A percentile compares a stretch with the other conserved stretches of the same genome.
phyloP scores from a whole-genome alignment of 208 protist species.

The Endotrypanum monterogeii region DNA sequence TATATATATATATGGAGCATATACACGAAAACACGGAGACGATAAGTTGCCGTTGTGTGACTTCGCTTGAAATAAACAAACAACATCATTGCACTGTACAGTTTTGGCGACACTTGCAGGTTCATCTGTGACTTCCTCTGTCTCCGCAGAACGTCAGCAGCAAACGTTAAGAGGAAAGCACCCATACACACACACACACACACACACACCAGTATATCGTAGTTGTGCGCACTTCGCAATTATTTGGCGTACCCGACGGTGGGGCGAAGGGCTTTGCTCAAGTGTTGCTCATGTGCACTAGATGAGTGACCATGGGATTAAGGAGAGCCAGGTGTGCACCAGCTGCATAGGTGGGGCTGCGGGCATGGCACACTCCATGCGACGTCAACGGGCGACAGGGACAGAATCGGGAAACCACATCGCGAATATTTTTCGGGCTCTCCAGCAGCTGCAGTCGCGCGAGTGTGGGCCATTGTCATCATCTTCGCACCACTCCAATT shows the following conservation, averaged over 20 bases:
- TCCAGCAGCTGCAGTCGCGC: constrained; percentile 10
- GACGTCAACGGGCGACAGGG: not conserved
- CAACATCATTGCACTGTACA: no score
- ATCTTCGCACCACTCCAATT: not conserved
- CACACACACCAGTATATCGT: not conserved
- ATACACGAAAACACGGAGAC: no score
- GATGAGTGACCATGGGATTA: not conserved
- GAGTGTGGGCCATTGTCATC: not conserved
- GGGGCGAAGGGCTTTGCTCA: not conserved
- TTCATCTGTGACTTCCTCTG: no score
- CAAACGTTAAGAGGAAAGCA: not conserved
- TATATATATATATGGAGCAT: no score
- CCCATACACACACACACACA: not conserved
- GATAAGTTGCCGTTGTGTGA: no score
- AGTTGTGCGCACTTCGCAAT: not conserved
- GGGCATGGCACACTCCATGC: not conserved
- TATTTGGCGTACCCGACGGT: no score
- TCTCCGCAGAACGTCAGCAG: no score
- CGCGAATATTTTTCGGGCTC: constrained; percentile 1
- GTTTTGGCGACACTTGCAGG: no score
- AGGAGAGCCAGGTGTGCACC: not conserved
- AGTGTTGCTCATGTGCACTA: constrained; percentile 2
- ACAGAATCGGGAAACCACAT: not conserved
- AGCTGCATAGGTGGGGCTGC: not conserved
- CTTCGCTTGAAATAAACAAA: no score